Evolutionary conservation across 225 moss, liverwort and hornwort species (phyloP), one percentile per base, ranked within the genome.

Genomic region (Pseudisothecium myosuroides): DNA sequence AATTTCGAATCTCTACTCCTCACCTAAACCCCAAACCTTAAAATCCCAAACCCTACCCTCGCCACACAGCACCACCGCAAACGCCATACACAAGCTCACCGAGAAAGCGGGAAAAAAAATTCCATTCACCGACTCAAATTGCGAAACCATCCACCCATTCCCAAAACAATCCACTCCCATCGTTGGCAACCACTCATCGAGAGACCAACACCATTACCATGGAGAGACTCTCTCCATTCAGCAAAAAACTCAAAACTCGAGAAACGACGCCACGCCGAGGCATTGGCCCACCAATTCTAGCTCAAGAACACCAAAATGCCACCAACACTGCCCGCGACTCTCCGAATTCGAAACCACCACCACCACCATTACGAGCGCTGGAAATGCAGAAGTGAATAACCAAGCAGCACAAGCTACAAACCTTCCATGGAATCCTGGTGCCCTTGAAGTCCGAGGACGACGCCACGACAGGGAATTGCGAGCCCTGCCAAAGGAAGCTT

Each of bases 21-120:
- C 72, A 39, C 67, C 65, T 76, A 77, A 83, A 88, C 32, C 61
- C 84, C 84, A 58, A 68, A 56, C 34, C 73, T 58, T 21, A n/a
- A 73, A 87, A 87, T 59, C 69, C 65, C 50, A 83, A 91, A 89
- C 88, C 89, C 88, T 89, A 90, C 56, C 56, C 83, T 56, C 74
- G 32, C 56, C 76, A 76, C 69, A 76, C 76, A 61, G 68, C 39
- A 86, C n/a, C 88, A 84, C 64, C 59, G 52, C 71, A 83, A 75
- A 52, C 64, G 17, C 36, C 55, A 47, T 10, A 28, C 76, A 29
- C 60, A 82, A 68, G 22, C 68, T 81, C 60, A 5, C 87, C 61
- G 32, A 31, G 75, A 66, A 67, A 17, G 4, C 52, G 14, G 14
- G 49, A 50, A 21, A 36, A 23, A 52, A 14, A 22, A 36, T 22